These are phyloP conservation scores for Geotrichum siamense DNA, from an alignment of 1,139 yeast genomes.

Conservation along the genomic window DNA sequence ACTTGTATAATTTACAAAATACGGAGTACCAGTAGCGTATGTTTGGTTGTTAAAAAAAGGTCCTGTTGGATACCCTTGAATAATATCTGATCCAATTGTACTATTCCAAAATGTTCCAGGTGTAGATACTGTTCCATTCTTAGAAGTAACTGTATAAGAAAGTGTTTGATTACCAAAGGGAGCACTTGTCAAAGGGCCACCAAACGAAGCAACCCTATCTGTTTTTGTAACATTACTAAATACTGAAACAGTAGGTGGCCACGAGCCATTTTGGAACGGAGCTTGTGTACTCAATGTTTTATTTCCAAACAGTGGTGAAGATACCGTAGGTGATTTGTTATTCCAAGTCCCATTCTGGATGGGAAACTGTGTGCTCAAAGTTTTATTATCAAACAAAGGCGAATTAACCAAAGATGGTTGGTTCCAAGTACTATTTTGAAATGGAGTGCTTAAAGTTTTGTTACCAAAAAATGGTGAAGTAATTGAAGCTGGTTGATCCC, in stretches of 20 bases:
- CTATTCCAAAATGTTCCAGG: not conserved
- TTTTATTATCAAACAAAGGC: not conserved
- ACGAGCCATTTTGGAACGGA: slow-evolving; percentile 2
- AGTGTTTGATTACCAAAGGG: not conserved
- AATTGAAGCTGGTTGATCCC: not conserved
- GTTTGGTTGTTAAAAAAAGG: not conserved
- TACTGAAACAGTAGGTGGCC: not conserved
- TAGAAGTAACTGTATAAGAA: not conserved
- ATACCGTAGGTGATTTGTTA: not conserved
- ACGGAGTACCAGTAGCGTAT: not conserved
- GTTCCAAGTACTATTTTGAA: not conserved
- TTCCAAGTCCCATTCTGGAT: not conserved
- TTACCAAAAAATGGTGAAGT: not conserved
- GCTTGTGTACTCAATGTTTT: not conserved
- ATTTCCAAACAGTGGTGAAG: not conserved
- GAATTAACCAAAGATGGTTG: not conserved
- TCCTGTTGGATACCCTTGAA: not conserved
- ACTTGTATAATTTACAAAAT: not conserved
- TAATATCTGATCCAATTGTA: not conserved
- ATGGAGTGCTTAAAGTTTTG: slow-evolving; percentile 1
- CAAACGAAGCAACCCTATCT: not conserved
- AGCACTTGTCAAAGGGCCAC: not conserved
- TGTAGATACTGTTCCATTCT: not conserved
- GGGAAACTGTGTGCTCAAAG: not conserved
- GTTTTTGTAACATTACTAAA: not conserved